Percentiles rank a stretch among this genome's conserved stretches.
Conservation (phyloP, 2,329 filamentous ascomycete species). For the Teratosphaeria gauchensis region DNA sequence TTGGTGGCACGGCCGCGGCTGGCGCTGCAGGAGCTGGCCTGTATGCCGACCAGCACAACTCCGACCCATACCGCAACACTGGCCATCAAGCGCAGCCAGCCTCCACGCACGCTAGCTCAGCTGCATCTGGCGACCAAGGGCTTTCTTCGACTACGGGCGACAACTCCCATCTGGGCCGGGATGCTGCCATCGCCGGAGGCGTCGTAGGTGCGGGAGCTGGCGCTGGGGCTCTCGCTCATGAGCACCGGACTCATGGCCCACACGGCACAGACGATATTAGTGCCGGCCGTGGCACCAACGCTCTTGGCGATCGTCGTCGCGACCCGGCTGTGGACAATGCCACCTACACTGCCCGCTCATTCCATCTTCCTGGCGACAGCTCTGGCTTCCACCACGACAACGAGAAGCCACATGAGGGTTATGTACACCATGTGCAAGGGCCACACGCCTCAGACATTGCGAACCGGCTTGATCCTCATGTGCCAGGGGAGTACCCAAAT, state of each 20-base stretch:
- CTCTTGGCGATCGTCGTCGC: neutral
- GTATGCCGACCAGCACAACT: neutral
- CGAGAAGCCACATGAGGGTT: conserved; percentile 7
- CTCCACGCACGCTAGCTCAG: neutral
- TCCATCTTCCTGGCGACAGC: conserved; percentile 11
- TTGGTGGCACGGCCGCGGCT: conserved; percentile 24
- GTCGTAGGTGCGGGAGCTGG: neutral
- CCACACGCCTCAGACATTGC: conserved; percentile 18
- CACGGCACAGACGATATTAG: conserved; percentile 1
- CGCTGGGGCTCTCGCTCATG: neutral
- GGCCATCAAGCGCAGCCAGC: neutral
- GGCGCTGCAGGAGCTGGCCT: conserved; percentile 3
- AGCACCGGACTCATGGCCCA: neutral
- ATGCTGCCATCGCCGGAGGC: neutral
- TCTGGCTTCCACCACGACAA: conserved; percentile 4
- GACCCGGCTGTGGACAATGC: conserved; percentile 13
- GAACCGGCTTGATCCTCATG: conserved; percentile 26
- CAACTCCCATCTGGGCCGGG: neutral
- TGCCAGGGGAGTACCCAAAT: conserved; percentile 23
- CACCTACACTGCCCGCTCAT: conserved; percentile 17
- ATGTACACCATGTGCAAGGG: conserved; percentile 10
- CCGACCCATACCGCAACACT: neutral
- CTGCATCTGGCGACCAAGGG: no score
- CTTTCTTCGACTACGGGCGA: neutral
- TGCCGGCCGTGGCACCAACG: conserved; percentile 3